These are phyloP conservation scores for Nepenthes gracilis DNA, from an alignment of 148 eudicot genomes.

Conservation along the genomic window DNA sequence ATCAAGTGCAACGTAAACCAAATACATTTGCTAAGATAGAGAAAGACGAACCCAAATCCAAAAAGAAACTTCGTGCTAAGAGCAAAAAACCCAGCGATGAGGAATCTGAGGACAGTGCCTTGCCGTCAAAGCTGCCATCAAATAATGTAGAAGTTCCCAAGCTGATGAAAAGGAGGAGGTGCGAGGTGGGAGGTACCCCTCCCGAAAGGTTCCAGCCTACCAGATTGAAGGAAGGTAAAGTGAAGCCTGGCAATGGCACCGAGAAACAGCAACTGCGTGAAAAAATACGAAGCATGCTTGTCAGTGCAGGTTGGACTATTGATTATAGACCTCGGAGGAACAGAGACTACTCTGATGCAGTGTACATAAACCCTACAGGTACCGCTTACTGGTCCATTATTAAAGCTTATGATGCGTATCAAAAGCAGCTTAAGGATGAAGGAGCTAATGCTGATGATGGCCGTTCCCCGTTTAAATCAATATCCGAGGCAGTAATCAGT, in stretches of 20 bases:
- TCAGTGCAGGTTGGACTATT: conserved; percentile 89
- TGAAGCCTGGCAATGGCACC: conserved; percentile 77
- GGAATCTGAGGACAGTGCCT: conserved; percentile 42
- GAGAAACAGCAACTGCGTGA: conserved; percentile 91
- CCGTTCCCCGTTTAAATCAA: conserved; percentile 42
- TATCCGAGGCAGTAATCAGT: conserved; percentile 59
- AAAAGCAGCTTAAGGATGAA: conserved; percentile 72
- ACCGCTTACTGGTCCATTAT: conserved; percentile 95
- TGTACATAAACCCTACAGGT: conserved; percentile 79
- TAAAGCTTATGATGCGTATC: conserved; percentile 94
- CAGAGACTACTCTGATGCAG: conserved; percentile 91
- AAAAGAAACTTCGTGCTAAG: conserved; percentile 21
- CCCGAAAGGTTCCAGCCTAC: conserved; percentile 31
- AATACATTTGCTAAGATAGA: conserved; percentile 14
- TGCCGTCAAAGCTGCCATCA: conserved; percentile 23
- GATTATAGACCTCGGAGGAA: conserved; percentile 96
- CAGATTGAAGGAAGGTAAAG: conserved; percentile 47
- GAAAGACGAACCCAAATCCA: conserved; percentile 19
- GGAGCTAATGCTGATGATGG: conserved; percentile 25
- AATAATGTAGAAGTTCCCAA: conserved; percentile 22
- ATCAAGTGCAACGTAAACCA: conserved; percentile 30
- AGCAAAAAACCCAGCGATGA: conserved; percentile 30
- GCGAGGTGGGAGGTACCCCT: conserved; percentile 22
- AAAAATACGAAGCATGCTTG: conserved; percentile 66
- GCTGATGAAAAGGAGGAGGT: conserved; percentile 32